A percentile compares a stretch with the other conserved stretches of the same genome.
Evolutionary conservation across 2,329 filamentous ascomycete genomes (phyloP).

Genomic region (Chaetomiaceae sp.): DNA sequence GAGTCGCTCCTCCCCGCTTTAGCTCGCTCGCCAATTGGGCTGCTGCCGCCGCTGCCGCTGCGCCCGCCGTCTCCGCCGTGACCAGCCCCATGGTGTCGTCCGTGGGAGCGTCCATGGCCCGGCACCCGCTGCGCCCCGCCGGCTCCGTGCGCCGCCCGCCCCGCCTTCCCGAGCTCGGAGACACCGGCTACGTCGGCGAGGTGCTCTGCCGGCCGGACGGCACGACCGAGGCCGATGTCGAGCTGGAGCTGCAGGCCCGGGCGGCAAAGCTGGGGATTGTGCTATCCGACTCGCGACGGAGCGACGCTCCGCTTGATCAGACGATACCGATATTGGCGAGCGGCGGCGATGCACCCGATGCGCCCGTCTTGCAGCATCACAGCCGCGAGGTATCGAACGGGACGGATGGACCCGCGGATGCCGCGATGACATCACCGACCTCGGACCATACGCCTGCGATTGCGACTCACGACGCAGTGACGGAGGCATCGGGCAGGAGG

Average conservation of each 20-base stretch:
- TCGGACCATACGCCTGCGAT: constrained; percentile 31
- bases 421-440: constrained; percentile 38
- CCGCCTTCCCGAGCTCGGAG: constrained; percentile 33
- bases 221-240: constrained; percentile 35
- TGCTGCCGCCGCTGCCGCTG: background rate
- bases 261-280: constrained; percentile 33
- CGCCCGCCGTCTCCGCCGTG: background rate
- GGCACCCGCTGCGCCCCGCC: constrained; percentile 15
- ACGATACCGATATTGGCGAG: too few species aligned
- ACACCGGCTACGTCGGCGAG: constrained; percentile 34
- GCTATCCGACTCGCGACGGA: constrained; percentile 23
- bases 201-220: constrained; percentile 33
- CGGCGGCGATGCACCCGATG: constrained; percentile 27
- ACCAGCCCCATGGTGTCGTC: too few species aligned
- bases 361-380: constrained; percentile 34
- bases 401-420: constrained; percentile 35
- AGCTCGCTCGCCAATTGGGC: background rate
- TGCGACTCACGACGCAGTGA: constrained; percentile 24
- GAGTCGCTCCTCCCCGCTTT: constrained; percentile 1
- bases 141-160: constrained; percentile 10
- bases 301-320: constrained; percentile 31
- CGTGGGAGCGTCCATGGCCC: constrained; percentile 19
- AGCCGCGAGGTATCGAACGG: constrained; percentile 40
- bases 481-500: constrained; percentile 25
- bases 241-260: constrained; percentile 31